Evolutionary conservation across 257 asterid species (phyloP).

Genomic region (Rhazya stricta): DNA sequence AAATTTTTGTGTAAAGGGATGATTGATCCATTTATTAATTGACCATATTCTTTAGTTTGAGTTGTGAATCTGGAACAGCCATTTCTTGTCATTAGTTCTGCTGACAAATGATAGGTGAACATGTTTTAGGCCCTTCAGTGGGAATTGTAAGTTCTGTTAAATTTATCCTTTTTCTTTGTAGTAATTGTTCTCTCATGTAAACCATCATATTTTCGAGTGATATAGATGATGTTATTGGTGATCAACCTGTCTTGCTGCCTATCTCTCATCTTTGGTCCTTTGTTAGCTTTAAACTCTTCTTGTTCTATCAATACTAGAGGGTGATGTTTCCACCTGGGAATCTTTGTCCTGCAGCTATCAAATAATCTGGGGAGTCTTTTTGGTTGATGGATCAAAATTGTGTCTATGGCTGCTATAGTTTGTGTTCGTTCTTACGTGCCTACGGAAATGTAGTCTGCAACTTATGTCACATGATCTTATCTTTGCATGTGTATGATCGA

Average conservation of each 20-base stretch:
- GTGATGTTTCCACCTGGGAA: neutral
- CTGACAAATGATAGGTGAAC: slow-evolving; percentile 19
- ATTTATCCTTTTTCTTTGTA: neutral
- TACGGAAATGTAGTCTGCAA: neutral
- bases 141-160: slow-evolving; percentile 3
- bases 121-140: slow-evolving; percentile 16
- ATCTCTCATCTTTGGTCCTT: neutral
- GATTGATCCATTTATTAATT: slow-evolving; percentile 70
- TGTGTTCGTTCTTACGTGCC: neutral
- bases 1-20: slow-evolving; percentile 96
- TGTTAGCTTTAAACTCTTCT: neutral
- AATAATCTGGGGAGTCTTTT: neutral
- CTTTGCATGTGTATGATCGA: neutral
- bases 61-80: slow-evolving; percentile 18
- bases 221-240: neutral
- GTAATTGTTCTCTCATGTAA: neutral
- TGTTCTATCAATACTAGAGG: neutral
- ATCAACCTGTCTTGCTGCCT: neutral
- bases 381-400: neutral
- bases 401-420: neutral
- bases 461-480: neutral
- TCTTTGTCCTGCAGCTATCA: neutral
- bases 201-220: slow-evolving; percentile 6
- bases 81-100: slow-evolving; percentile 14
- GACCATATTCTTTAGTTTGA: slow-evolving; percentile 46